Conservation (phyloP, 2,329 filamentous ascomycete genomes). For the Tolypocladium guangdongense region DNA sequence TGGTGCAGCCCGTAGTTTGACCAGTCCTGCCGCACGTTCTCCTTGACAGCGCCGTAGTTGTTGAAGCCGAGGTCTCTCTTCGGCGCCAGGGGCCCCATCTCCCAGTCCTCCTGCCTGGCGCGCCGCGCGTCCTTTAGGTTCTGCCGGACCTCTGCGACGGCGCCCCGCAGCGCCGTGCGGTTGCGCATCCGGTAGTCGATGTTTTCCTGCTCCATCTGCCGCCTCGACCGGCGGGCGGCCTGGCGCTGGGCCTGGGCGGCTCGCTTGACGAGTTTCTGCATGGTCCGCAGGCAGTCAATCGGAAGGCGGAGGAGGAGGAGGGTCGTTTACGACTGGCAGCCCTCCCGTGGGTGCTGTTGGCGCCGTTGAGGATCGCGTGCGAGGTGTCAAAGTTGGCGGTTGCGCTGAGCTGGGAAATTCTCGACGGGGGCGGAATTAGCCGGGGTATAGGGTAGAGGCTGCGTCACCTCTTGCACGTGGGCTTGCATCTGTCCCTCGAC, state of each 20-base stretch:
- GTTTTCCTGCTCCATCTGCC: slow-evolving; percentile 21
- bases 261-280: slow-evolving; percentile 63
- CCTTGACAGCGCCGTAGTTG: slow-evolving; percentile 45
- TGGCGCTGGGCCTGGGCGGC: slow-evolving; percentile 57
- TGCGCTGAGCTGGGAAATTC: background rate
- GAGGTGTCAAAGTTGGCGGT: background rate
- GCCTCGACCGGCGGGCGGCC: slow-evolving; percentile 36
- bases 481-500: too few relatives aligned
- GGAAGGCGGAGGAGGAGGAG: too few relatives aligned
- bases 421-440: background rate
- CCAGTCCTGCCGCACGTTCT: slow-evolving; percentile 25
- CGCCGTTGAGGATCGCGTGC: background rate
- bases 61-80: slow-evolving; percentile 58
- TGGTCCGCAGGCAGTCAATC: slow-evolving; percentile 20
- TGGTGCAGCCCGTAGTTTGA: slow-evolving; percentile 17
- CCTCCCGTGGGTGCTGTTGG: background rate
- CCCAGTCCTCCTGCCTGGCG: slow-evolving; percentile 63
- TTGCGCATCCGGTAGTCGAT: slow-evolving; percentile 17
- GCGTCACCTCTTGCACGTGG: background rate
- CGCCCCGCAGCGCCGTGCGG: slow-evolving; percentile 18
- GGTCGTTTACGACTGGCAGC: background rate
- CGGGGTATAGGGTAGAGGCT: background rate
- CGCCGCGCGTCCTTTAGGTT: slow-evolving; percentile 30
- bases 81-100: slow-evolving; percentile 67
- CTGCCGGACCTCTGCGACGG: slow-evolving; percentile 20